Percentiles rank a stretch among this genome's conserved stretches.
phyloP scores from a whole-genome alignment of 1,284 basidiomycete species.

The Puccinia polysora region DNA sequence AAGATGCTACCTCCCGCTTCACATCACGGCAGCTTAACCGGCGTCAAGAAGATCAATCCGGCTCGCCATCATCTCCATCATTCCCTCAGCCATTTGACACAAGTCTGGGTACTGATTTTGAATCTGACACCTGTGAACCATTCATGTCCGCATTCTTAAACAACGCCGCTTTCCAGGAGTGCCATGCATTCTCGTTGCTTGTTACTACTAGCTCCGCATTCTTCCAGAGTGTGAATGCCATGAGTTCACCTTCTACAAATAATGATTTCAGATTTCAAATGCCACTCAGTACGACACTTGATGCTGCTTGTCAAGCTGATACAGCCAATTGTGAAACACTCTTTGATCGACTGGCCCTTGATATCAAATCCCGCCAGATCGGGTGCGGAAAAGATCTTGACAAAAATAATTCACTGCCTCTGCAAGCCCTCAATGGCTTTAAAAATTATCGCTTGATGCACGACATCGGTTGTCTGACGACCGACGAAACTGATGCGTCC shows the following conservation, averaged over 20 bases:
- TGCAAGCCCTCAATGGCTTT: slow-evolving; percentile 8
- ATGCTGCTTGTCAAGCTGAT: slow-evolving; percentile 17
- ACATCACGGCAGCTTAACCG: no score
- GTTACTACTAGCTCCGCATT: slow-evolving; percentile 10
- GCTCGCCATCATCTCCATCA: background rate
- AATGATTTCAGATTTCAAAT: background rate
- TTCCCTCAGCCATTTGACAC: slow-evolving; percentile 27
- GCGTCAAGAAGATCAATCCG: no score
- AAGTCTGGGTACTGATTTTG: slow-evolving; percentile 16
- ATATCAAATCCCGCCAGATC: background rate
- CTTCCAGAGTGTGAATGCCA: background rate
- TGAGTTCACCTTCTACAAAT: background rate
- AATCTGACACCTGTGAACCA: slow-evolving; percentile 5
- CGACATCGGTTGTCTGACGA: slow-evolving; percentile 10
- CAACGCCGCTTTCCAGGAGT: slow-evolving; percentile 1
- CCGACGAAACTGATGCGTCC: background rate
- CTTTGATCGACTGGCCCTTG: background rate
- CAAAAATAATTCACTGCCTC: background rate
- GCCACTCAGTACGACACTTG: background rate
- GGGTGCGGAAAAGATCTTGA: slow-evolving; percentile 24
- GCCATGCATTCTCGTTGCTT: slow-evolving; percentile 21
- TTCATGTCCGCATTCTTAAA: slow-evolving; percentile 4
- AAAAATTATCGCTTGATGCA: slow-evolving; percentile 22
- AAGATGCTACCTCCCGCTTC: no score
- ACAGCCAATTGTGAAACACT: background rate